A percentile compares a stretch with the other conserved stretches of the same genome.
Evolutionary conservation across 2,329 filamentous ascomycete genomes (phyloP).

Genomic region (Plectosphaerella sp.): DNA sequence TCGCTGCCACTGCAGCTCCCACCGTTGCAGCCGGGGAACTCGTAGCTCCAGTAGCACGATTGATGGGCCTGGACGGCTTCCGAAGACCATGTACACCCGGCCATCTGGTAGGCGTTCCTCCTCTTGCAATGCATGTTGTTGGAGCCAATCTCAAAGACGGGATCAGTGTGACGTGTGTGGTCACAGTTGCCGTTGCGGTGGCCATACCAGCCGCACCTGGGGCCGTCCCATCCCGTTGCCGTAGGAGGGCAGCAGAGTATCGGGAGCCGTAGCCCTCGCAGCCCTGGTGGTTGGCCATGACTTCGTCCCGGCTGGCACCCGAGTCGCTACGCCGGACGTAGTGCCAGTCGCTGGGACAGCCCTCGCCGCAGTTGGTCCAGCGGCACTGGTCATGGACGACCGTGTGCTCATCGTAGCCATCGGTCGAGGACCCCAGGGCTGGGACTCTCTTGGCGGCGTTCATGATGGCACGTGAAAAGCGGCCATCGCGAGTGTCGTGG

Average conservation of each 20-base stretch:
- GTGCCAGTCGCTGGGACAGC: background rate
- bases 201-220: background rate
- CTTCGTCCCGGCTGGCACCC: background rate
- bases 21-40: no score
- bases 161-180: background rate
- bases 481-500: constrained; percentile 1
- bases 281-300: background rate
- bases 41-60: no score
- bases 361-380: background rate
- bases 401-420: background rate
- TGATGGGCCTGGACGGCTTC: no score
- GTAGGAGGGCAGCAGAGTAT: background rate
- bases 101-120: no score
- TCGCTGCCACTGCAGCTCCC: no score
- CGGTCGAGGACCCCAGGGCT: background rate
- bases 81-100: no score
- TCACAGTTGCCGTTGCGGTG: background rate
- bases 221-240: background rate
- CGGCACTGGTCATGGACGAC: background rate
- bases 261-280: background rate
- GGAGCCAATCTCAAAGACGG: background rate
- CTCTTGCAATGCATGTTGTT: background rate
- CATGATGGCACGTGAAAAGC: background rate
- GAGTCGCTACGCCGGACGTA: background rate
- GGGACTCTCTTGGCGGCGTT: background rate